Base-by-base conservation (phyloP, 257 asterid species). In the Salvia rosmarinus region DNA sequence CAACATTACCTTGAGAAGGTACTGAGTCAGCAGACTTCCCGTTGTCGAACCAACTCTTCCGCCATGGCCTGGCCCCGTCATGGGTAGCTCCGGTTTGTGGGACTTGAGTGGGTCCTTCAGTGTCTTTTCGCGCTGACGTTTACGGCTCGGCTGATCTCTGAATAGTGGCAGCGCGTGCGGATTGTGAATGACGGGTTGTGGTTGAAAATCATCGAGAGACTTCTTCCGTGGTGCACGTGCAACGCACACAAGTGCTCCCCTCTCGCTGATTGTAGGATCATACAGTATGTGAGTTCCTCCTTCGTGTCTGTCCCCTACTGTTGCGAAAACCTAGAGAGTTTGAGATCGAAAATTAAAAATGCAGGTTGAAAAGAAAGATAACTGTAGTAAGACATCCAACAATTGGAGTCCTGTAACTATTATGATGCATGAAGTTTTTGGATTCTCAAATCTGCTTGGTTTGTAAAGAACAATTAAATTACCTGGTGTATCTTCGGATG, bases 161-260 rank as follows among this genome's bases (percentile, higher is more conserved):
- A 94, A 89, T 56, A 91, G 56, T 20, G 99, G 99, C n/a, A 94
- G 82, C 0, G 99, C 96, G 39, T 94, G 99, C 49, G 99, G 99
- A 77, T 94, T 94, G 85, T 94, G 99, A 78, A 94, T 94, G 63
- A 91, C 93, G n/a, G 96, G 96, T 52, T 86, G 82, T 73, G 93
- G 84, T 82, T 76, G 85, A 47, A 88, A 91, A 85, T 94, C 99
- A 64, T 94, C 99, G 7, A 94, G 85, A 16, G 98, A 89, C 68
- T 84, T 86, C 80, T 89, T 89, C 86, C 98, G 81, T 9, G 99
- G 99, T n/a, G 99, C 99, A 65, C 99, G 98, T 4, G 95, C 95
- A 72, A 91, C 96, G 52, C 99, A 94, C 66, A 83, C 99, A 47
- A 94, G 95, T 49, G 99, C 99, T 72, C 99, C 99, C 79, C 96